Conservation (phyloP, 1,139 yeast species). For the Taphrina deformans region DNA sequence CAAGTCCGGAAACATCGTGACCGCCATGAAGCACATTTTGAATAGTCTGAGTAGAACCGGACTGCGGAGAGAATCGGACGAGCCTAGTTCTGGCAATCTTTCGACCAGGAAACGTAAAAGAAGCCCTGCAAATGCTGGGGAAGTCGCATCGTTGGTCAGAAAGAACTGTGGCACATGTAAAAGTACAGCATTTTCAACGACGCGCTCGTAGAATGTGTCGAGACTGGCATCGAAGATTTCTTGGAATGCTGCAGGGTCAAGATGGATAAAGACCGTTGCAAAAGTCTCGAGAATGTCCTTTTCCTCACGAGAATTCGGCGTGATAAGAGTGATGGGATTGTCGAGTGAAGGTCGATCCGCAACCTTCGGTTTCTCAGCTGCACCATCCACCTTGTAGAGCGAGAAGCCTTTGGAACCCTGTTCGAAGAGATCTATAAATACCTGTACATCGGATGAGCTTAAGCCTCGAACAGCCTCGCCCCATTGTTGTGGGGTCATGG, state of each 20-base stretch:
- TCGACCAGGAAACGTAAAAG: conserved; percentile 72
- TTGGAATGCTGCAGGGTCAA: conserved; percentile 93
- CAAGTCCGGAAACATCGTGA: conserved; percentile 80
- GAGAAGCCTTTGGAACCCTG: conserved; percentile 82
- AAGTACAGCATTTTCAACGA: conserved; percentile 80
- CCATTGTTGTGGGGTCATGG: conserved; percentile 72
- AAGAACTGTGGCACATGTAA: conserved; percentile 92
- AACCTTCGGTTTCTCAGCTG: conserved; percentile 42
- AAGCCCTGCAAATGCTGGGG: conserved; percentile 89
- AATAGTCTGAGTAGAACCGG: conserved; percentile 80
- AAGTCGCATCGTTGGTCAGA: conserved; percentile 87
- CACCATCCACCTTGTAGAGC: conserved; percentile 60
- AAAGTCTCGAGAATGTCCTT: conserved; percentile 94
- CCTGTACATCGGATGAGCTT: conserved; percentile 75
- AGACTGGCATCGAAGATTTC: conserved; percentile 85
- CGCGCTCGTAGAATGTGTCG: conserved; percentile 72
- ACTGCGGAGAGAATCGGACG: conserved; percentile 65
- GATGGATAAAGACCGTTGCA: conserved; percentile 88
- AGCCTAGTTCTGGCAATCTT: conserved; percentile 75
- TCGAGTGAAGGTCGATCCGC: conserved; percentile 49
- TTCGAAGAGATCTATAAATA: conserved; percentile 72
- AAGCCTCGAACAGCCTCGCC: conserved; percentile 82
- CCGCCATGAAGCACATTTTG: conserved; percentile 93
- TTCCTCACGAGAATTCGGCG: conserved; percentile 76
- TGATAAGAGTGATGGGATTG: conserved; percentile 34